A percentile compares a stretch with the other conserved stretches of the same genome.
Evolutionary conservation across 2,329 filamentous ascomycete genomes (phyloP).

Genomic region (Colletotrichum tamarilloi): DNA sequence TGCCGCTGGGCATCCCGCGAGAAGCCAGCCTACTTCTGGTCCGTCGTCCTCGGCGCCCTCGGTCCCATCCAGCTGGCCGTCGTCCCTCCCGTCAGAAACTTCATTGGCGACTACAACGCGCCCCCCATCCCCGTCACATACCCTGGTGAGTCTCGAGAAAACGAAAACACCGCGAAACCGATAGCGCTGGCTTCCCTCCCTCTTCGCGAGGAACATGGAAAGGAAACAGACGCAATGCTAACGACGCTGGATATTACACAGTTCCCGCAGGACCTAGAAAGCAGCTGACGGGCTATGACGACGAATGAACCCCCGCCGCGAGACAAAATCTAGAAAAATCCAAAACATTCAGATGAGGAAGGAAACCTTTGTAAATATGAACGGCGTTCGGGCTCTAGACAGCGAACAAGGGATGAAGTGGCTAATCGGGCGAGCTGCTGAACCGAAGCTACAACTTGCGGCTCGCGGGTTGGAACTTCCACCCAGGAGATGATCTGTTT

Average conservation of each 20-base stretch:
- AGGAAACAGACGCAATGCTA: not conserved
- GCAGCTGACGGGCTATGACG: constrained; percentile 70
- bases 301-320: constrained; percentile 50
- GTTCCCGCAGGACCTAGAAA: constrained; percentile 70
- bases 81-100: constrained; percentile 78
- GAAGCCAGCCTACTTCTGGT: constrained; percentile 93
- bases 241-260: constrained; percentile 42
- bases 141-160: constrained; percentile 75
- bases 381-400: constrained; percentile 37
- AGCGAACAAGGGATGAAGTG: constrained; percentile 14
- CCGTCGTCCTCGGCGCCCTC: constrained; percentile 76
- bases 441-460: not conserved
- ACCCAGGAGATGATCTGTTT: not conserved
- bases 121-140: constrained; percentile 87
- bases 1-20: constrained; percentile 88
- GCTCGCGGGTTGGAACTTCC: not conserved
- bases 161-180: not conserved
- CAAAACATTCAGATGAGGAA: constrained; percentile 1
- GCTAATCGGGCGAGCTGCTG: not conserved
- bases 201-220: not conserved
- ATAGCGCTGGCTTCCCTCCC: too few species aligned
- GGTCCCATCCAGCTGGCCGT: constrained; percentile 78
- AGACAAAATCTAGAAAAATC: not conserved
- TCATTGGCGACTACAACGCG: constrained; percentile 79
- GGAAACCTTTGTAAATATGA: constrained; percentile 38